phyloP scores from a whole-genome alignment of 805 yeast species.

The Isabelozyma gotoi region DNA sequence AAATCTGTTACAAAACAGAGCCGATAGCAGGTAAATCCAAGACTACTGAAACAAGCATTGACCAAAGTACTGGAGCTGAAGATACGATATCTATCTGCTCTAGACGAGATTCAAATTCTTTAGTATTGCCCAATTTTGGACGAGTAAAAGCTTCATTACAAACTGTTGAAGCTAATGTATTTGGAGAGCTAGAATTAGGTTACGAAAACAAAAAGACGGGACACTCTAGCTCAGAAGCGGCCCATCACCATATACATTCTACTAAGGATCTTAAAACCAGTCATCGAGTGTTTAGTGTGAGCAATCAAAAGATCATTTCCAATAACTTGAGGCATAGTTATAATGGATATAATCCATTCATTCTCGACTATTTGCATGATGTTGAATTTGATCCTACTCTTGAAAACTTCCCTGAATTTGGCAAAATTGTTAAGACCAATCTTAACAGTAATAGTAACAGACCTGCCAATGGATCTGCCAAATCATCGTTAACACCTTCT shows the following conservation, averaged over 20 bases:
- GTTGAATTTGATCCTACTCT: conserved; percentile 57
- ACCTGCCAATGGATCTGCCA: neutral
- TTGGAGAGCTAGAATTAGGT: conserved; percentile 44
- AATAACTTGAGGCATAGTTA: conserved; percentile 55
- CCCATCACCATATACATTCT: conserved; percentile 14
- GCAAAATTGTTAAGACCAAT: conserved; percentile 25
- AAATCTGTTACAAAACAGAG: conserved; percentile 37
- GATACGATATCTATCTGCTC: conserved; percentile 11
- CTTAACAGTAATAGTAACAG: conserved; percentile 2
- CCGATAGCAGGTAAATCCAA: conserved; percentile 19
- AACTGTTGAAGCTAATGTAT: conserved; percentile 40
- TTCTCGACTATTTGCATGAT: conserved; percentile 53
- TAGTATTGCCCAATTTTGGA: conserved; percentile 29
- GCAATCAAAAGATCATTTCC: conserved; percentile 28
- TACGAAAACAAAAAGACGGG: conserved; percentile 14
- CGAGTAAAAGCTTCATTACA: conserved; percentile 37
- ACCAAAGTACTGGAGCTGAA: neutral
- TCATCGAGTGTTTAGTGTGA: conserved; percentile 37
- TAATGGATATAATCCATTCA: conserved; percentile 64
- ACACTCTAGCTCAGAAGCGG: neutral
- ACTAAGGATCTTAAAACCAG: conserved; percentile 26
- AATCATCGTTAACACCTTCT: neutral
- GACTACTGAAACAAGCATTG: conserved; percentile 20
- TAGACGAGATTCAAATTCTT: conserved; percentile 18
- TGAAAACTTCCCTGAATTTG: conserved; percentile 69